Conservation (phyloP, 208 protist species). For the Trypanosoma brucei region DNA sequence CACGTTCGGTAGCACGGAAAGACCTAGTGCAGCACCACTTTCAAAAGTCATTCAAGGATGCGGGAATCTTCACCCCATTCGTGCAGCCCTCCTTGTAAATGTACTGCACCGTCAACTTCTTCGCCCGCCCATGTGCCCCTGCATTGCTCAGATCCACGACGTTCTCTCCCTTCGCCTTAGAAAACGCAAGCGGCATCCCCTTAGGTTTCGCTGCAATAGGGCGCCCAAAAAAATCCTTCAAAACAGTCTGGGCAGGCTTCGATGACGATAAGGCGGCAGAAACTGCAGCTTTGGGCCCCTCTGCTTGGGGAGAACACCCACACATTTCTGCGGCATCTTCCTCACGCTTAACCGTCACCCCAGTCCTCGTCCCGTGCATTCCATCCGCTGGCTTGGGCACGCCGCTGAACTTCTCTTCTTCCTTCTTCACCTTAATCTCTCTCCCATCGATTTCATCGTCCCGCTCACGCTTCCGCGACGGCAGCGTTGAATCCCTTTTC, state of each 20-base stretch:
- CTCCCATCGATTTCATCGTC: background rate
- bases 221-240: conserved; percentile 71
- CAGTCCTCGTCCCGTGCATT: too few relatives aligned
- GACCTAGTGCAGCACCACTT: too few relatives aligned
- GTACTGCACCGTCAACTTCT: conserved; percentile 35
- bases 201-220: conserved; percentile 23
- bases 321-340: background rate
- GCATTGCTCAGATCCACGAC: background rate
- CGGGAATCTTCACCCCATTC: conserved; percentile 79
- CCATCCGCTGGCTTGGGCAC: background rate
- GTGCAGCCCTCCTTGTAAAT: conserved; percentile 76
- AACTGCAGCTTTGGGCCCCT: too few relatives aligned
- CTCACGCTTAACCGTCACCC: conserved; percentile 1
- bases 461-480: conserved; percentile 9
- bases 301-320: background rate
- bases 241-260: conserved; percentile 2
- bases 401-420: background rate
- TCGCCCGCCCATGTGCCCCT: background rate
- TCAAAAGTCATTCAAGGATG: conserved; percentile 59
- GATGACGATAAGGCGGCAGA: too few relatives aligned
- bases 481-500: background rate
- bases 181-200: conserved; percentile 3
- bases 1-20: too few relatives aligned
- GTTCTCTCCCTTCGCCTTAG: background rate
- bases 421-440: conserved; percentile 1